Base-by-base conservation (phyloP, 1,284 basidiomycete genomes). In the Austroboletus novae-zelandiae region DNA sequence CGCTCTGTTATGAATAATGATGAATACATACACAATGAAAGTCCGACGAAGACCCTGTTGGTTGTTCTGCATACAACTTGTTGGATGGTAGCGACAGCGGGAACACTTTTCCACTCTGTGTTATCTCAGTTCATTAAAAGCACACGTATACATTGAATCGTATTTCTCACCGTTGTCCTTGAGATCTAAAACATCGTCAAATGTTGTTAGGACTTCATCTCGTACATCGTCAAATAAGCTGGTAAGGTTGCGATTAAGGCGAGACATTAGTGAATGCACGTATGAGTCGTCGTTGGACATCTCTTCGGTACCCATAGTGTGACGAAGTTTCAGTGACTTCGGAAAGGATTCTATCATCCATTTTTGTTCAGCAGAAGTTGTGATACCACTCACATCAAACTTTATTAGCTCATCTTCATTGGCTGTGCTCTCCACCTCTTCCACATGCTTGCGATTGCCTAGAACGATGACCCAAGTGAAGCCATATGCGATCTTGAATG, bases 41-140 rank as follows among this genome's bases (percentile, higher is more conserved):
- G 55, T 1, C 73, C 71, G 30, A 73, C 69, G 48, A 74, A 72
- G 10, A 70, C 46, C n/a, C 74, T 63, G 48, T 71, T 73, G 40
- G 58, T 69, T 13, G 64, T 56, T 25, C 68, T 59, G 34, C 62
- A 60, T 4, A 72, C 57, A 8, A 73, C 61, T 17, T 63, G 20
- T 40, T 48, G 57, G 14, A 64, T 37, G 31, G 47, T 53, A 2
- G 48, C 35, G 2, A 64, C 13, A 13, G 51, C 59, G 0, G 55
- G 55, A 6, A 67, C 30, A n/a, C 46, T 48, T 23, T 53, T 59
- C 68, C 67, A 68, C 23, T 64, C 68, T 70, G 45, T 23, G 29
- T 25, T 36, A 10, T 15, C 30, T 31, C 20, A 14, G 1, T 30
- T 27, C 11, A 23, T 23, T 5, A 23, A 23, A 23, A 23, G 20